Percentiles rank a stretch among this genome's conserved stretches.
Conservation (phyloP, 1,284 basidiomycete species). For the Vanrija pseudolonga region DNA sequence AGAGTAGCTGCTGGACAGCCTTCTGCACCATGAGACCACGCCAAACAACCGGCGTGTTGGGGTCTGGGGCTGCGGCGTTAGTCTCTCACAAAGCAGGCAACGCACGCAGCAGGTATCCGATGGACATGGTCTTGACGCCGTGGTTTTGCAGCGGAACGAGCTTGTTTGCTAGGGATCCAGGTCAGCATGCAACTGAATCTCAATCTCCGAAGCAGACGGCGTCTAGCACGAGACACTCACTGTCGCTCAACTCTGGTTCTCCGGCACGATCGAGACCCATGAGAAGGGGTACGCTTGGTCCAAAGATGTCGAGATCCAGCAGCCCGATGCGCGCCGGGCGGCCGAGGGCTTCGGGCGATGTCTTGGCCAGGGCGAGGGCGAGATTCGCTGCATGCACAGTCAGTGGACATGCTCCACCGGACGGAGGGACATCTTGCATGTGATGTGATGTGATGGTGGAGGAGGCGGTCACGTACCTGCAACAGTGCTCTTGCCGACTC, state of each 20-base stretch:
- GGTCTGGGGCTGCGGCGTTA: constrained; percentile 37
- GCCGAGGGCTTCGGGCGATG: constrained; percentile 43
- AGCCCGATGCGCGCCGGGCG: constrained; percentile 66
- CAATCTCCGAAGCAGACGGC: background rate
- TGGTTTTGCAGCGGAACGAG: constrained; percentile 84
- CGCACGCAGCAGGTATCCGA: constrained; percentile 67
- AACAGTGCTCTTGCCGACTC: constrained; percentile 94
- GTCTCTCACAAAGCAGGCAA: background rate
- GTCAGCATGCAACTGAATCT: background rate
- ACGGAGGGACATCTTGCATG: too few relatives aligned
- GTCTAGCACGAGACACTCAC: constrained; percentile 51
- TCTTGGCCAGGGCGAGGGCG: constrained; percentile 53
- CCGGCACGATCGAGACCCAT: constrained; percentile 81
- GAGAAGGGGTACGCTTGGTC: constrained; percentile 89
- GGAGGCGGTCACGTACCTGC: constrained; percentile 58
- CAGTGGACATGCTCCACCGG: constrained; percentile 1
- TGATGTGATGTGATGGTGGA: background rate
- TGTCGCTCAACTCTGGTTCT: constrained; percentile 72
- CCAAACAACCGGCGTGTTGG: constrained; percentile 87
- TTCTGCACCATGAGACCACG: constrained; percentile 98
- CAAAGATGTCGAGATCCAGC: constrained; percentile 93
- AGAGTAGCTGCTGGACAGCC: constrained; percentile 88
- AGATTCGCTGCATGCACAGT: constrained; percentile 63
- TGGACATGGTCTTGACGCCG: constrained; percentile 91
- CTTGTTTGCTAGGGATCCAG: constrained; percentile 59